Evolutionary conservation across 108 stramenopile genomes (phyloP).

Genomic region (Pseudonitzschia delicatissima): DNA sequence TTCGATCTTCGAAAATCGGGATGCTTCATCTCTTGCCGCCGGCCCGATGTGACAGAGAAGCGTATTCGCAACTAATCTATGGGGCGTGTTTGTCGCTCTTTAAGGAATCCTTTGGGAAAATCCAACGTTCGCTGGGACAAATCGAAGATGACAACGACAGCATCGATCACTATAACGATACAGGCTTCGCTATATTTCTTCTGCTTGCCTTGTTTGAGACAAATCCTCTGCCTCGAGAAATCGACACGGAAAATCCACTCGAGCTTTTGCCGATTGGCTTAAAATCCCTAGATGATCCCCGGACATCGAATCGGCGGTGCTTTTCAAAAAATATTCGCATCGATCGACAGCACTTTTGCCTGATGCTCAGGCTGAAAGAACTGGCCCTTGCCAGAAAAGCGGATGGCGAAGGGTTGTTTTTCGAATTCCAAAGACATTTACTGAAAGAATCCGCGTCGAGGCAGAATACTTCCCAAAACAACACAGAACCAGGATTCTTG

Average conservation of each 20-base stretch:
- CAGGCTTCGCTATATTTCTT: conserved; percentile 21
- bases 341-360: conserved; percentile 23
- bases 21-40: conserved; percentile 33
- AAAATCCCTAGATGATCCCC: conserved; percentile 11
- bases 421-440: not conserved
- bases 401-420: not conserved
- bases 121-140: not conserved
- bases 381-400: conserved; percentile 10
- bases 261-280: conserved; percentile 22
- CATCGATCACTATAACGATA: conserved; percentile 12
- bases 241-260: not conserved
- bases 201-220: conserved; percentile 43
- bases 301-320: conserved; percentile 16
- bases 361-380: conserved; percentile 17
- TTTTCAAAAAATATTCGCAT: conserved; percentile 41
- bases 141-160: not conserved
- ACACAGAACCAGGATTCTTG: not conserved
- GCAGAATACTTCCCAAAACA: not conserved
- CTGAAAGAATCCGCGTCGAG: not conserved
- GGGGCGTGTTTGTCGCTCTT: conserved; percentile 34
- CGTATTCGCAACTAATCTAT: conserved; percentile 42
- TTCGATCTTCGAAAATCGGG: conserved; percentile 28
- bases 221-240: conserved; percentile 28
- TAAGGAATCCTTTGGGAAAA: not conserved
- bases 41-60: conserved; percentile 35